Base-by-base conservation (phyloP, 129 eudicot species). In the Centella asiatica region DNA sequence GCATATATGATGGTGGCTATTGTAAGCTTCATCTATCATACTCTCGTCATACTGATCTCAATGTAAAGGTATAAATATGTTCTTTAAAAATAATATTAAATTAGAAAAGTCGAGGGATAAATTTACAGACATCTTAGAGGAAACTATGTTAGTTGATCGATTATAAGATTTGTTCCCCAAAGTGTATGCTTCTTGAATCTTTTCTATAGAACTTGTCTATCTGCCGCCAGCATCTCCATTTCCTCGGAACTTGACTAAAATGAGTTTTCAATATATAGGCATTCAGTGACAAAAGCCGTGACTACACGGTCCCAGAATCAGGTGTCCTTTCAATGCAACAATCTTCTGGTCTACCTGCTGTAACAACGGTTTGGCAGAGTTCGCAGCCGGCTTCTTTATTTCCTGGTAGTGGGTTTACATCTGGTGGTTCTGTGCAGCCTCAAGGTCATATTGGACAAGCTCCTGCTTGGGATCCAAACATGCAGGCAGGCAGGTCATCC, bases 31-130 rank as follows among this genome's bases (percentile, higher is more conserved):
- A 85, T 85, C 85, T 85, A 75, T 75, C 94, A 76, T 81, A 73
- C 78, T 81, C 94, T 81, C 88, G 94, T 75, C 81, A 85, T 78
- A 85, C 94, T 85, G 94, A 81, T 81, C 94, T 85, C 78, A 85
- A 67, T 78, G 77, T 85, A 40, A 78, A 85, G 88, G 88, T 85
- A 78, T 80, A 73, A 58, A 72, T 57, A 69, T 68, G 47, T 72
- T 74, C 45, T 57, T 69, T 72, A 46, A 47, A 74, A 40, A 67
- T 68, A 44, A 58, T 71, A n/a, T 27, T 77, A 49, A 34, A 61
- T 44, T 50, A 18, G 57, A 71, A 46, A 52, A 53, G 34, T 40
- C 24, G 49, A 62, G 31, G 22, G 27, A 65, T 47, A 57, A 55
- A 57, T 39, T 57, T 28, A 60, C 55, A 63, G 66, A 33, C 31